phyloP scores from a whole-genome alignment of 2,329 filamentous ascomycete genomes.

The Fusarium guadeloupense region DNA sequence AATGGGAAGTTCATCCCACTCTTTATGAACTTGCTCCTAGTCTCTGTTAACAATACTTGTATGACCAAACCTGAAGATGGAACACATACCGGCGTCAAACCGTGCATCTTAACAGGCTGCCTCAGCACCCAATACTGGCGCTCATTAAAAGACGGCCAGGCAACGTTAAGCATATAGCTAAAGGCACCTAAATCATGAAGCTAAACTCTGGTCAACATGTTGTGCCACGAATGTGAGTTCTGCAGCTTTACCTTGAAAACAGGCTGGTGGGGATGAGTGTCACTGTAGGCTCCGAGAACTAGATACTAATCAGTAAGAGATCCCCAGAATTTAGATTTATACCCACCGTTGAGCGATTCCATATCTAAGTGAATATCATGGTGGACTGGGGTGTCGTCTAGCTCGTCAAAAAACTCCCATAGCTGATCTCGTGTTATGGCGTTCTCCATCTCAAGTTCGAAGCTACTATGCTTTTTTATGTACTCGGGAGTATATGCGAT shows the following conservation, averaged over 20 bases:
- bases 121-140: conserved; percentile 31
- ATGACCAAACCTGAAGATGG: not conserved
- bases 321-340: not conserved
- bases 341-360: conserved; percentile 45
- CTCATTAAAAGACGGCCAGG: conserved; percentile 23
- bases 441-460: conserved; percentile 23
- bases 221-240: not conserved
- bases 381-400: conserved; percentile 10
- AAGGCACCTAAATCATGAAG: conserved; percentile 44
- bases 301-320: conserved; percentile 4
- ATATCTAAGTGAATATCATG: conserved; percentile 46
- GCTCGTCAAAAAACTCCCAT: not conserved
- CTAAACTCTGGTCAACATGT: conserved; percentile 25
- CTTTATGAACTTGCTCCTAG: conserved; percentile 40
- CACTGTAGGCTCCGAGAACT: conserved; percentile 37
- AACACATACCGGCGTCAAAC: conserved; percentile 38
- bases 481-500: conserved; percentile 41
- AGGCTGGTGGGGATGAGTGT: conserved; percentile 29
- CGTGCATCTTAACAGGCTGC: conserved; percentile 29
- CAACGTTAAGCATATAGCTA: conserved; percentile 31
- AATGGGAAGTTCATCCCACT: conserved; percentile 39
- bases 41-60: conserved; percentile 5
- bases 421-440: conserved; percentile 2
- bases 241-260: conserved; percentile 40
- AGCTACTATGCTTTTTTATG: not conserved